phyloP scores from a whole-genome alignment of 768 basidiomycete species.

The Lactifluus pinguis region DNA sequence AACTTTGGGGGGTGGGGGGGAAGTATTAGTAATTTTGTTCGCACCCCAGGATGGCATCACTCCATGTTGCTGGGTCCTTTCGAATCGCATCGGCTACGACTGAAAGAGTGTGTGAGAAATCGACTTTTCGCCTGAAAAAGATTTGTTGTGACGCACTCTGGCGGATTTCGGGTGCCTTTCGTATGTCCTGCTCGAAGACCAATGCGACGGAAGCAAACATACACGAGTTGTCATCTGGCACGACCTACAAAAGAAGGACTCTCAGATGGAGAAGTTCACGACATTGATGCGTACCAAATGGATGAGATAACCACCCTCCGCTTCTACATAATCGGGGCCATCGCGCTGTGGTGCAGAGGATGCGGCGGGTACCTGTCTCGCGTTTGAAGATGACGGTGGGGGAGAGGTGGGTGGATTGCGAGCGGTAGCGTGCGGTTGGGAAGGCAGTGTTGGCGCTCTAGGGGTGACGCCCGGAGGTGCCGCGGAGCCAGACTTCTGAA shows the following conservation, averaged over 20 bases:
- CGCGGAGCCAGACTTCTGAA: conserved; percentile 28
- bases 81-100: conserved; percentile 81
- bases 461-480: conserved; percentile 12
- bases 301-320: conserved; percentile 58
- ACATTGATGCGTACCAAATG: conserved; percentile 46
- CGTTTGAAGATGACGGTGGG: conserved; percentile 17
- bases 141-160: conserved; percentile 42
- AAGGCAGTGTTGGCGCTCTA: conserved; percentile 15
- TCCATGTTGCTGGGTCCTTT: conserved; percentile 61
- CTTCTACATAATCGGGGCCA: conserved; percentile 51
- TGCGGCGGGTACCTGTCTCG: conserved; percentile 18
- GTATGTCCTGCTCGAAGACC: conserved; percentile 74
- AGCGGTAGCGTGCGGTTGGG: conserved; percentile 20
- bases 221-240: conserved; percentile 98
- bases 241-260: conserved; percentile 40
- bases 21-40: not conserved
- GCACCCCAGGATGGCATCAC: conserved; percentile 83
- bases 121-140: not conserved
- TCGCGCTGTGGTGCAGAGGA: conserved; percentile 19
- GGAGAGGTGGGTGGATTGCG: conserved; percentile 21
- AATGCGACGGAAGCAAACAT: conserved; percentile 83
- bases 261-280: not conserved
- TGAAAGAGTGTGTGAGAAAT: conserved; percentile 24
- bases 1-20: conserved; percentile 27
- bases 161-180: conserved; percentile 61